Evolutionary conservation across 1,284 basidiomycete species (phyloP), one percentile per base, ranked within the genome.

Genomic region (Anthracocystis panici-leucophaei): DNA sequence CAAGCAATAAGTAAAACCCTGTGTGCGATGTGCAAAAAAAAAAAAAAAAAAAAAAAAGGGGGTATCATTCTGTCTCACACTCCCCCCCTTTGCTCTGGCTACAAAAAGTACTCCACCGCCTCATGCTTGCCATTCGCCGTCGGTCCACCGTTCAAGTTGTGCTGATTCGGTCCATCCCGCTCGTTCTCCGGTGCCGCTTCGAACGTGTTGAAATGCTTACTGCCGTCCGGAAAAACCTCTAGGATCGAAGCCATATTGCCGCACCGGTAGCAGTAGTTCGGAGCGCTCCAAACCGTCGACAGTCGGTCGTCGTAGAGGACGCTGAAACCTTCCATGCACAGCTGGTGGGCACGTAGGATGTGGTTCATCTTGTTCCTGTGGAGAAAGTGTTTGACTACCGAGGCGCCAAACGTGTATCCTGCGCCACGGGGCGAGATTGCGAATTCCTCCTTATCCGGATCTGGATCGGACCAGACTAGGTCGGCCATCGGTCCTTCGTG

Each of bases 401-500:
- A 93, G 1, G 95, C 93, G 62, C 97, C 97, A 86, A 99, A 99
- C 0, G 97, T 99, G 86, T 99, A 99, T 2, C 97, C 97, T 4
- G 97, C 97, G 51, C 97, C 97, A 75, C 95, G 90, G 54, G 97
- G 96, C 63, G 94, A 97, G 86, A 99, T 98, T 44, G 96, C 96
- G 86, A 98, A 99, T 83, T 99, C 97, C 85, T 98, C 96, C 86
- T 98, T 98, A 86, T 98, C 96, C 48, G 94, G 91, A 87, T 99
- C 97, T 33, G 97, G 97, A 88, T 99, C 97, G 48, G 95, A 97
- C 97, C 97, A 99, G 2, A 99, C 97, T 25, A 99, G 89, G 88
- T 99, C 97, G n/a, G 96, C 96, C 95, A 99, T 99, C 5, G 97
- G 96, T 1, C 97, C 97, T 87, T 99, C 97, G 83, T 99, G 97